These are phyloP conservation scores for Flaveria linearis DNA, from an alignment of 129 eudicot genomes.

Conservation along the genomic window DNA sequence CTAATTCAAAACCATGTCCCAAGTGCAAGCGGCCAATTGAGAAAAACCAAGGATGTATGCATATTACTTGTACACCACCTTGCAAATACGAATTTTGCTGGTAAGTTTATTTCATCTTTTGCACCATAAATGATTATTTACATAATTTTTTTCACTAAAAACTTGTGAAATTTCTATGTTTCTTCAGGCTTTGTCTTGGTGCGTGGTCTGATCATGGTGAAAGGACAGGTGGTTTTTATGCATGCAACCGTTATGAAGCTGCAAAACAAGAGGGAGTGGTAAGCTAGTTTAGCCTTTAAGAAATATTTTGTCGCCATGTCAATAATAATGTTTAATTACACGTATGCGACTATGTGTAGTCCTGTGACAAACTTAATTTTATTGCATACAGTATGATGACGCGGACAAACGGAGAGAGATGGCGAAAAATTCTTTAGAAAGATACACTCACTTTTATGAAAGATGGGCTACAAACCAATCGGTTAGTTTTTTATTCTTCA, in stretches of 20 bases:
- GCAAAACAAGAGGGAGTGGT: constrained; percentile 98
- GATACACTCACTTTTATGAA: constrained; percentile 98
- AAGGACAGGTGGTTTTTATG: constrained; percentile 97
- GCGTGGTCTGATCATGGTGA: constrained; percentile 99
- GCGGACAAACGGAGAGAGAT: constrained; percentile 94
- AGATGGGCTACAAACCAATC: constrained; percentile 99
- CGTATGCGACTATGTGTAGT: constrained; percentile 11
- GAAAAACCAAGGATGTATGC: constrained; percentile 99
- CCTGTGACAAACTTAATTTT: constrained; percentile 13
- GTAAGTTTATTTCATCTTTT: constrained; percentile 45
- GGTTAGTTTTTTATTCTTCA: constrained; percentile 46
- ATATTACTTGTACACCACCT: constrained; percentile 96
- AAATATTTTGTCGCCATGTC: constrained; percentile 20
- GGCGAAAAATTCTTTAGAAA: constrained; percentile 94
- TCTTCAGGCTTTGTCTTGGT: constrained; percentile 89
- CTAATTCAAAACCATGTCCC: constrained; percentile 97
- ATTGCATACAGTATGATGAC: constrained; percentile 75
- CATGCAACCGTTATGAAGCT: constrained; percentile 95
- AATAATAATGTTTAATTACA: constrained; percentile 6
- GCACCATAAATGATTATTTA: constrained; percentile 1
- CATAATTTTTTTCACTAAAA: constrained; percentile 9
- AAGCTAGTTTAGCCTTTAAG: constrained; percentile 31
- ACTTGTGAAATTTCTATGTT: not conserved
- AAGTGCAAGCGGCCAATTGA: constrained; percentile 98
- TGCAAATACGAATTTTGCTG: constrained; percentile 98